Evolutionary conservation across 1,284 basidiomycete species (phyloP), one percentile per base, ranked within the genome.

Genomic region (Spongiforma sp.): DNA sequence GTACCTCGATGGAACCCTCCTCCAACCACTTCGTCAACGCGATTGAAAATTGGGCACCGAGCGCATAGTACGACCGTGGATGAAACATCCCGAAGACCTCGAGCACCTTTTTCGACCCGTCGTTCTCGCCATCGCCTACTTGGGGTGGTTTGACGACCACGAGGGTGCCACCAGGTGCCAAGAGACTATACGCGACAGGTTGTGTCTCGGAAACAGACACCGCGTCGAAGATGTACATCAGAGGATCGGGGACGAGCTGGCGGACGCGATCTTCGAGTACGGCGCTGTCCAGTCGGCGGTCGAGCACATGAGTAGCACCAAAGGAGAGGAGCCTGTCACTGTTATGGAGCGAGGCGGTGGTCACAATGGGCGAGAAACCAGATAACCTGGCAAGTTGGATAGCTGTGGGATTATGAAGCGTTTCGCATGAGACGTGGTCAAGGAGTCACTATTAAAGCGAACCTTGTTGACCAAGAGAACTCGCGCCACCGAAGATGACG

Each of bases 251-350:
- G 10, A 36, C 9, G 50, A 63, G 24, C 9, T 41, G 32, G 1
- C 15, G 17, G 39, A 60, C 28, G 21, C 58, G 54, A 30, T 56
- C 58, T 34, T 62, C 60, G 30, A 73, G 24, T 3, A 43, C 39
- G 26, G 26, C 36, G 1, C 54, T 52, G 3, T 66, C 12, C 15
- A 62, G 63, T 0, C 60, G 64, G 50, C 78, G 75, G 60, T 77
- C 77, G 68, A 84, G 67, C 61, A 79, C 69, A 56, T 79, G 78
- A 2, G 79, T 81, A 1, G 81, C 83, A 10, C 84, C 83, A 54
- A 81, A 70, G 1, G 76, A 75, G 52, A 75, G 77, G 62, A 83
- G 72, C 52, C 73, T 69, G 1, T 68, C 74, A 7, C 62, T 65
- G 66, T 84, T 79, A 56, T 73, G 67, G 11, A 70, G 62, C 30